Base-by-base conservation (phyloP, 2,329 filamentous ascomycete species). In the Ophiostoma perfectum region DNA sequence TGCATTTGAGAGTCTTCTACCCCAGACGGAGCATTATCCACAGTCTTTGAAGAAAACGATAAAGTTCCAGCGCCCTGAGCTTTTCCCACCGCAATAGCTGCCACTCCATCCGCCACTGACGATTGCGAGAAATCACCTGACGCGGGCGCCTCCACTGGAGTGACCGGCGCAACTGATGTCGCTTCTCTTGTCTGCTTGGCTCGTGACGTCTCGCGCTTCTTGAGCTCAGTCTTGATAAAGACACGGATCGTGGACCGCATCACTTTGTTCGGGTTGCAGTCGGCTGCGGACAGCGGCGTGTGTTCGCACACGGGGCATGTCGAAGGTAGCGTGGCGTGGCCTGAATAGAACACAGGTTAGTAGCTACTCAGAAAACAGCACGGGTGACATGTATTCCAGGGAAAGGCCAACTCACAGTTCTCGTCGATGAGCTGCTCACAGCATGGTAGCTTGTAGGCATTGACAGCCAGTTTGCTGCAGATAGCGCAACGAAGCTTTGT, bases 371-470 rank as follows among this genome's bases (percentile, higher is more conserved):
- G 27, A 27, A 27, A 27, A 27, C 27, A 27, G 27, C 27, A 27
- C 27, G 27, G 2, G 27, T 27, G 27, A 27, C 27, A 27, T 27
- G 27, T 27, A 27, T 27, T 27, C 27, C 27, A 27, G 27, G 27
- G 27, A 27, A 27, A 27, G 27, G 27, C 27, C 27, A 27, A 79
- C 89, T 75, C 81, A 97, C 95, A 99, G 72, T 83, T 85, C 76
- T 94, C 90, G 82, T 95, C 98, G 69, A 98, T 96, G 55, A 91
- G 89, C 76, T 96, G 94, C 76, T 97, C 95, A 78, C 95, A 99
- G 80, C 95, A 99, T 1, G 93, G 92, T 41, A 97, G 83, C 72
- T 93, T 91, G 77, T 92, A 96, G 8, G 94, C 92, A 77, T 97
- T 96, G 72, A 96, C 82, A 42, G 93, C 93, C 69, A 98, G 84